phyloP scores from a whole-genome alignment of 2,329 filamentous ascomycete genomes.

The Cladosporium sphaerospermum region DNA sequence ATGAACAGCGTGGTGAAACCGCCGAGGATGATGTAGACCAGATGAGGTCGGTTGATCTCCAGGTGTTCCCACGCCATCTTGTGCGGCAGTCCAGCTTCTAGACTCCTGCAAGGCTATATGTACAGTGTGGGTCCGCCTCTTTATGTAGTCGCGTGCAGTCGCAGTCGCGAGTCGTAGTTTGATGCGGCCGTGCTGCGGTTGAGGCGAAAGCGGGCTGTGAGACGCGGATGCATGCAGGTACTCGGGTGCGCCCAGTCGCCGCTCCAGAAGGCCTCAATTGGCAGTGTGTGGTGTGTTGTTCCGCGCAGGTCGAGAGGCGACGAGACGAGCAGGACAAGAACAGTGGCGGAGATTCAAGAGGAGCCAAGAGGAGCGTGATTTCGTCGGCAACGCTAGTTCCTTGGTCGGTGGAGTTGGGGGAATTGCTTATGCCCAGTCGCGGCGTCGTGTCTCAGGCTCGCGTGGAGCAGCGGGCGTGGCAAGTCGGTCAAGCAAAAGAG shows the following conservation, averaged over 20 bases:
- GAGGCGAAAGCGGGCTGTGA: slow-evolving; percentile 2
- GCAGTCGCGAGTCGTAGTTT: slow-evolving; percentile 13
- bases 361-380: slow-evolving; percentile 10
- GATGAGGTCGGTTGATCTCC: slow-evolving; percentile 83
- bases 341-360: slow-evolving; percentile 2
- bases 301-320: neutral
- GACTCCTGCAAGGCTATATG: neutral
- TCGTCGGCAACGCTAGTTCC: slow-evolving; percentile 4
- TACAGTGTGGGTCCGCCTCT: slow-evolving; percentile 7
- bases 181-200: slow-evolving; percentile 15
- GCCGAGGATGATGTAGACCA: slow-evolving; percentile 97
- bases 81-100: neutral
- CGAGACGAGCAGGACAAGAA: neutral
- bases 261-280: slow-evolving; percentile 23
- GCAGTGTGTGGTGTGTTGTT: slow-evolving; percentile 10
- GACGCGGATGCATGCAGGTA: slow-evolving; percentile 19
- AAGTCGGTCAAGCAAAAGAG: slow-evolving; percentile 8
- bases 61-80: slow-evolving; percentile 74
- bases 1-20: slow-evolving; percentile 98
- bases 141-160: slow-evolving; percentile 11
- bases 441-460: slow-evolving; percentile 1
- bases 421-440: slow-evolving; percentile 9
- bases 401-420: slow-evolving; percentile 5
- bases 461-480: slow-evolving; percentile 2
- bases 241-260: slow-evolving; percentile 30